Evolutionary conservation across 306 rosid genomes (phyloP), one percentile per base, ranked within the genome.

Genomic region (Phaseolus lunatus): DNA sequence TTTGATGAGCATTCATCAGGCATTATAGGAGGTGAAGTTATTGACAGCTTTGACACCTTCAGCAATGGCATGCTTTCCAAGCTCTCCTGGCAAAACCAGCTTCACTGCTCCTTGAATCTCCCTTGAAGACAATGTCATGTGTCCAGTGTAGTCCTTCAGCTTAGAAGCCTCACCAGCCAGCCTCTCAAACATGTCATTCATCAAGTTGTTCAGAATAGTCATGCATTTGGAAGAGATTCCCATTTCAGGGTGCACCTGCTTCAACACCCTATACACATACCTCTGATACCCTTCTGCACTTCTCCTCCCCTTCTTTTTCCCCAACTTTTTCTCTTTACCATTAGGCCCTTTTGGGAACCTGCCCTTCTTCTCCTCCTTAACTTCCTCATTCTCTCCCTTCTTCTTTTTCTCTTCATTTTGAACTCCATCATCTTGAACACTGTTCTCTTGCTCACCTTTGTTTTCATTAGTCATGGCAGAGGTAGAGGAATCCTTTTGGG

Each of bases 161-260:
- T 33, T 85, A 0, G 89, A 20, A 24, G 97, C 97, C 52, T 92
- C 95, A 33, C 23, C 65, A 1, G 89, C 93, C 7, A 94, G 81
- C 78, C 90, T 85, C 77, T 90, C 95, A 76, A 92, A 90, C 95
- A 94, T 89, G 83, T 94, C 98, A 54, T 64, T 77, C 96, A 94
- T 92, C 54, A 89, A 76, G 54, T 89, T 94, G 80, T 90, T 88
- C 12, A 94, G 16, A 24, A 88, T 24, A 1, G 81, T 77, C 97
- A 90, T 90, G 43, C 90, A 87, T 70, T 86, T 80, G 0, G 87
- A 85, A 3, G 96, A 88, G 15, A 90, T 81, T 4, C 87, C 93
- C 86, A 90, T 44, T 3, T 81, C 92, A 9, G 97, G 98, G 22
- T 94, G 98, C 48, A 94, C 96, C 59, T 89, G 93, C 72, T 90